Base-by-base conservation (phyloP, 2,329 filamentous ascomycete genomes). In the Cladosporium velox region DNA sequence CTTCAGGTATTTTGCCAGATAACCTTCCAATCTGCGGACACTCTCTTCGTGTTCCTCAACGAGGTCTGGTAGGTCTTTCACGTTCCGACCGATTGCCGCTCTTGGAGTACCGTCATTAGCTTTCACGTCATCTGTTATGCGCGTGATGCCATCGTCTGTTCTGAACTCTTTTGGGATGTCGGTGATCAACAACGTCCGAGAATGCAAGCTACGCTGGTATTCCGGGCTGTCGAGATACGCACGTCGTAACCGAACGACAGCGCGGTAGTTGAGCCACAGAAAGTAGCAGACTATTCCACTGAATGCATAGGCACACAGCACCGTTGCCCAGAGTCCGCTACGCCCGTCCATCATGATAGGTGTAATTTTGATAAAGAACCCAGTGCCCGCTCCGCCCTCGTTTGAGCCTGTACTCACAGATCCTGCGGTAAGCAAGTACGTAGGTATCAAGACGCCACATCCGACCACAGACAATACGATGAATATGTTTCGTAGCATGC, bases 401-500 rank as follows among this genome's bases (percentile, higher is more conserved):
- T 54, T 35, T n/a, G 28, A 28, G 30, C 24, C 32, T 5, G n/a
- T 67, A 28, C 66, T 67, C 61, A 72, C 75, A 24, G 47, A 32
- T 57, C 76, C 73, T 41, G 77, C 69, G 71, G 73, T 35, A 68
- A 74, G 11, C 67, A 73, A 49, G 74, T 97, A 94, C 73, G 96
- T 81, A 0, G 95, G 95, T 47, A 97, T 88, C 69, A 97, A 84
- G 67, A 98, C 87, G 62, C 83, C 84, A 70, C 91, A 90, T 21
- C 91, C 92, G 35, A 96, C 78, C 7, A 96, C 69, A 32, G 88
- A 86, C 65, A 97, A 80, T 8, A 87, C 80, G 32, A 91, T 75
- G 76, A 98, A 97, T 69, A 98, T 91, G 76, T 97, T 95, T 67
- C 95, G 89, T 75, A 91, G 91, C 95, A 99, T 98, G 71, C 89